Conservation (phyloP, 2,329 filamentous ascomycete species). For the Myriosclerotinia curreyana region DNA sequence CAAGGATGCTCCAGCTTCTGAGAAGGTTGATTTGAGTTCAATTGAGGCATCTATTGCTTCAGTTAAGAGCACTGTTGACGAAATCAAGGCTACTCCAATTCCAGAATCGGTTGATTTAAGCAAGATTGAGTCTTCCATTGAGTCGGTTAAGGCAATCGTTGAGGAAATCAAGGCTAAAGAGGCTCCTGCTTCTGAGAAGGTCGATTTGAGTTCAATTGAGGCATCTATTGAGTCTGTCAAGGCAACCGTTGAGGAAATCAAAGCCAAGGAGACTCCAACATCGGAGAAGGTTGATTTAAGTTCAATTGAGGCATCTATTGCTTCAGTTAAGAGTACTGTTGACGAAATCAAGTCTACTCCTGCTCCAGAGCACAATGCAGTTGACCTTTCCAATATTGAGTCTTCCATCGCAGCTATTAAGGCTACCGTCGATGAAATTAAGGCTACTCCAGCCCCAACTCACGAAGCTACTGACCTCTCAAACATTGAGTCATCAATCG, state of each 20-base stretch:
- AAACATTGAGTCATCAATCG: slow-evolving; percentile 24
- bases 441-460: slow-evolving; percentile 23
- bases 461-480: background rate
- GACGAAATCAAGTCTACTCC: slow-evolving; percentile 21
- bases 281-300: background rate
- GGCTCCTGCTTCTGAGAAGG: too few species aligned
- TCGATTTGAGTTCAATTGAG: too few species aligned
- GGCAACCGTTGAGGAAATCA: too few species aligned
- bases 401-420: slow-evolving; percentile 25
- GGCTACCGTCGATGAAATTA: slow-evolving; percentile 27
- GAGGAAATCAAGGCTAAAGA: too few species aligned
- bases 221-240: too few species aligned
- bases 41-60: slow-evolving; percentile 21
- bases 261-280: slow-evolving; percentile 3
- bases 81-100: slow-evolving; percentile 20
- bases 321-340: slow-evolving; percentile 25
- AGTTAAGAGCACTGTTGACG: slow-evolving; percentile 20
- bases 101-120: too few species aligned
- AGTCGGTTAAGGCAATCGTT: too few species aligned
- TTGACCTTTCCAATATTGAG: slow-evolving; percentile 26
- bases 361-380: slow-evolving; percentile 18
- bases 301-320: slow-evolving; percentile 22
- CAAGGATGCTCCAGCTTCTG: slow-evolving; percentile 21
- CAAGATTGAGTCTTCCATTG: too few species aligned
- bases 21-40: slow-evolving; percentile 24